Percentiles rank a stretch among this genome's conserved stretches.
Conservation (phyloP, 176 grass and related monocot genomes). For the Carex cristatella region DNA sequence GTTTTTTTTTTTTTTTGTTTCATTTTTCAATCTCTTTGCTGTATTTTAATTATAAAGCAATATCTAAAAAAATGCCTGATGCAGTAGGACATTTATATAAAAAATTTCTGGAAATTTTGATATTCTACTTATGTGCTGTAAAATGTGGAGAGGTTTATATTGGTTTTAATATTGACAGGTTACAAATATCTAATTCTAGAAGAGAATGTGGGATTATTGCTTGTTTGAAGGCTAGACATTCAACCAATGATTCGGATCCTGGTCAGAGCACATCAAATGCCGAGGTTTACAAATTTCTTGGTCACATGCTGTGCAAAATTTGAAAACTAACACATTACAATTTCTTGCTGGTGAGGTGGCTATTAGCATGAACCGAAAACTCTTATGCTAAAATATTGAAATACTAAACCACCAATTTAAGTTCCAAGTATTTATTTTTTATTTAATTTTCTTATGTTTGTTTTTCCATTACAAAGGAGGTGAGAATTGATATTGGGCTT, state of each 20-base stretch:
- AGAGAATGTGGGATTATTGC: constrained; percentile 4
- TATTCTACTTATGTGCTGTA: no score
- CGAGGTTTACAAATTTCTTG: constrained; percentile 15
- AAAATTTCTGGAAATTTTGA: no score
- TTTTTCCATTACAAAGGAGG: constrained; percentile 36
- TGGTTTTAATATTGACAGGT: not conserved
- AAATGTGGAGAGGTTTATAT: not conserved
- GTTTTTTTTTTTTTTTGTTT: no score
- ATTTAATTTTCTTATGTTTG: not conserved
- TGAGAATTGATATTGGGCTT: constrained; percentile 58
- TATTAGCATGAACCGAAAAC: not conserved
- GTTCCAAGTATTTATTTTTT: no score
- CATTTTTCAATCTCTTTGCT: not conserved
- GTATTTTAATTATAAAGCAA: not conserved
- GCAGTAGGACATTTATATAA: no score
- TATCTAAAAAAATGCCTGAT: not conserved
- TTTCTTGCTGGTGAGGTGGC: not conserved
- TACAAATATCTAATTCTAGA: constrained; percentile 18
- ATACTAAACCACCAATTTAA: not conserved
- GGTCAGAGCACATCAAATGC: constrained; percentile 6
- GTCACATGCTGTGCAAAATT: not conserved
- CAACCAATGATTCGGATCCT: constrained; percentile 8
- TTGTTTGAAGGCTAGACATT: constrained; percentile 22
- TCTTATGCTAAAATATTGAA: not conserved
- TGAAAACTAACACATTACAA: not conserved